Evolutionary conservation across 352 stramenopile genomes (phyloP), one percentile per base, ranked within the genome.

Genomic region (Phytophthora fragariaefolia): DNA sequence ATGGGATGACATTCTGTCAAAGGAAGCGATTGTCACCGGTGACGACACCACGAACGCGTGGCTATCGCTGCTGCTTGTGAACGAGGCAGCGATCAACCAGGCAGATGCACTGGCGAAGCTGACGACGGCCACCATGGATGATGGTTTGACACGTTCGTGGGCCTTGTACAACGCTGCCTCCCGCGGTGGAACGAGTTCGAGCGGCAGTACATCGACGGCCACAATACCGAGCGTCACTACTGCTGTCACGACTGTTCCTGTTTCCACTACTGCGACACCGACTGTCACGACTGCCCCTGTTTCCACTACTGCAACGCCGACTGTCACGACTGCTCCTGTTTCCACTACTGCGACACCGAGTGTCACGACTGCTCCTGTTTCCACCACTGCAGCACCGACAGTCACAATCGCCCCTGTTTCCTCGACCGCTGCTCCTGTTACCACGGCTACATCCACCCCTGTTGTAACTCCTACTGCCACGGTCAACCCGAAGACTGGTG

Each of bases 1-100:
- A 52, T 94, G 86, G 86, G 79, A 89, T 48, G 77, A 91, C n/a
- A 76, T 92, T 10, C 59, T 94, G 30, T 83, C 83, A 7, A 91
- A 92, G 48, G 78, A 91, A 40, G 32, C 75, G 24, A 85, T 91
- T 58, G 79, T 94, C 12, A 71, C 57, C 28, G 43, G 62, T n/a
- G 66, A 57, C 18, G 69, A 89, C 42, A 63, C 68, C 17, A 80
- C 67, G 30, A 89, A 90, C 58, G 67, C 86, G 15, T 92, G 83
- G 79, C 57, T 89, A 23, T 94, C 86, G 38, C 64, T 94, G 55
- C 30, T 94, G 53, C 85, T 89, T 30, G 77, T 89, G 59, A 94
- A 92, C 71, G 73, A 91, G 55, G 86, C 86, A 12, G 66, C 71
- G 4, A 75, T 94, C 56, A 73, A 91, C 66, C 80, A 87, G 63